Conservation (phyloP, 148 eudicot species). For the Silene conica region DNA sequence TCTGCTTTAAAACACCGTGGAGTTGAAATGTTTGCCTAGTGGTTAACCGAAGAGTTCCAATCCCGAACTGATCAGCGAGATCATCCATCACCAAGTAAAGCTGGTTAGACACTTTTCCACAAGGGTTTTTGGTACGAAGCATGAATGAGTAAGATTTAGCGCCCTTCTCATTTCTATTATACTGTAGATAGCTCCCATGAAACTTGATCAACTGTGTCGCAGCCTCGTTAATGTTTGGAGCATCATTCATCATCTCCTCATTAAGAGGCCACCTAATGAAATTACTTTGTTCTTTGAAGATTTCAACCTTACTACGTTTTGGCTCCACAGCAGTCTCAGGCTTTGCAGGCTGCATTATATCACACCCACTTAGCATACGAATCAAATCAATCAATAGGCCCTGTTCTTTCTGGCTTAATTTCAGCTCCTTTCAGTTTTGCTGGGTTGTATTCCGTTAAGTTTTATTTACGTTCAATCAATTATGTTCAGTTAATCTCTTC, state of each 20-base stretch:
- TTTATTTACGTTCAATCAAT: too few species aligned
- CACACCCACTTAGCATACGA: constrained; percentile 1
- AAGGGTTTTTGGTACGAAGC: constrained; percentile 97
- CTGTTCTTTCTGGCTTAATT: too few species aligned
- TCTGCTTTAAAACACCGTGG: constrained; percentile 85
- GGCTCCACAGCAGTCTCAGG: constrained; percentile 56
- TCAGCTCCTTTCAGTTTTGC: too few species aligned
- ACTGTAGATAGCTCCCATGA: constrained; percentile 92
- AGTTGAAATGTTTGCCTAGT: constrained; percentile 97
- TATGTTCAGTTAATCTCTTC: too few species aligned
- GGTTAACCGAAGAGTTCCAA: constrained; percentile 90
- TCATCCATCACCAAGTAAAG: constrained; percentile 95
- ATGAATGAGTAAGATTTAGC: constrained; percentile 85
- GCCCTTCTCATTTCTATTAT: constrained; percentile 76
- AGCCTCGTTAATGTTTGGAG: constrained; percentile 76
- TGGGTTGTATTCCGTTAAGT: too few species aligned
- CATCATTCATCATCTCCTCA: constrained; percentile 79
- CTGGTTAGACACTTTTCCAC: constrained; percentile 85
- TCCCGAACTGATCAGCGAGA: constrained; percentile 93
- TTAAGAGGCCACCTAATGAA: constrained; percentile 92
- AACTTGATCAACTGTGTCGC: constrained; percentile 94
- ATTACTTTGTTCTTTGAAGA: constrained; percentile 88
- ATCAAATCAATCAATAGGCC: not conserved
- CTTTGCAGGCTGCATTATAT: constrained; percentile 72
- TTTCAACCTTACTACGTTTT: constrained; percentile 97